Evolutionary conservation across 1,139 yeast species (phyloP).

Genomic region (Geotrichum restrictum): DNA sequence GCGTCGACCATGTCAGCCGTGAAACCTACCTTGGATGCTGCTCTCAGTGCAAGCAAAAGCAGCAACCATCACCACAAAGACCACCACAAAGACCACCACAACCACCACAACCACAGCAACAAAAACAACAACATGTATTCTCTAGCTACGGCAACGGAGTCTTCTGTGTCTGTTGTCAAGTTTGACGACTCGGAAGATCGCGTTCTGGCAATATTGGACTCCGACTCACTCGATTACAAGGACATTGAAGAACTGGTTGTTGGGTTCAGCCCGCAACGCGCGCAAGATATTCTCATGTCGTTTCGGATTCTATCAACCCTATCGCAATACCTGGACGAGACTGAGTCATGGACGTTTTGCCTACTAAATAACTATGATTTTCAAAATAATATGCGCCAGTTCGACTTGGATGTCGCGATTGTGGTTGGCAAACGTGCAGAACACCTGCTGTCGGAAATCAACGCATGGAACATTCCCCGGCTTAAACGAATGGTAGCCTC

Average conservation of each 20-base stretch:
- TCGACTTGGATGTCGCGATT: conserved; percentile 37
- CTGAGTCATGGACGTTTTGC: conserved; percentile 35
- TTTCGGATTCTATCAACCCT: conserved; percentile 32
- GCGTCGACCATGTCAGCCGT: too few relatives aligned
- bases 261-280: conserved; percentile 28
- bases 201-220: conserved; percentile 30
- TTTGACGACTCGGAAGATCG: conserved; percentile 28
- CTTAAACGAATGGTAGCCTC: conserved; percentile 34
- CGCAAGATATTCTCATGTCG: conserved; percentile 33
- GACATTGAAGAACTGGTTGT: conserved; percentile 32
- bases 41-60: too few relatives aligned
- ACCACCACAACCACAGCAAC: neutral
- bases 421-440: conserved; percentile 34
- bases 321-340: conserved; percentile 31
- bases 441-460: conserved; percentile 32
- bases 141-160: neutral
- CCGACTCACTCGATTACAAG: conserved; percentile 25
- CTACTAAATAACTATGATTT: conserved; percentile 33
- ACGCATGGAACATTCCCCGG: conserved; percentile 34
- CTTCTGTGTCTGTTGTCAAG: neutral
- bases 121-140: neutral
- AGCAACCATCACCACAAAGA: neutral
- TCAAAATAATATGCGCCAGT: conserved; percentile 32
- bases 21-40: too few relatives aligned
- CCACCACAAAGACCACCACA: neutral